Base-by-base conservation (phyloP, 306 rosid species). In the Vigna unguiculata region DNA sequence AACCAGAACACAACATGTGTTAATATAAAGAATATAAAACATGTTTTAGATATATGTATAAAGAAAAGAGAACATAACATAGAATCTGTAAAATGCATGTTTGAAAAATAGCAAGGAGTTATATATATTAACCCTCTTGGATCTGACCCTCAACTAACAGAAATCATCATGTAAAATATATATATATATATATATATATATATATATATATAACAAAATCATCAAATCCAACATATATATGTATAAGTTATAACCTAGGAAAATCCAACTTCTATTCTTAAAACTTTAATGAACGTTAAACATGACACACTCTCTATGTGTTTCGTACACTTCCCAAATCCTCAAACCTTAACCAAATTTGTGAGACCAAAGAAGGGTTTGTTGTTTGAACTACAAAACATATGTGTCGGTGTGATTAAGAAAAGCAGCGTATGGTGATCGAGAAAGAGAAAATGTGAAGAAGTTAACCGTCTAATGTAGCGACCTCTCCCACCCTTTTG, bases 381-480 rank as follows among this genome's bases (percentile, higher is more conserved):
- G 32, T 21, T 24, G 20, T 3, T 24, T 6, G 21, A 78, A 55
- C 25, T 54, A 21, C 1, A 1, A 21, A 54, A 20, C 16, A 9
- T n/a, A n/a, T 20, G 2, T 10, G 7, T 21, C 8, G 4, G 32
- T 8, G 13, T 54, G 9, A 40, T 38, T 36, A 54, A 21, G 63
- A 57, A 13, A 57, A 57, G 9, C 36, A 12, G 4, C 25, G 13
- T 25, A 57, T n/a, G n/a, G n/a, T n/a, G n/a, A 53, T 19, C 4
- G 55, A 16, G 12, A 17, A 13, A 20, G 4, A 53, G 28, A 53
- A 16, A 2, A 4, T 9, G 16, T 58, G 32, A 28, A 2, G 0
- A 15, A 21, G n/a, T 22, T 17, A 58, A 92, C 96, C 96, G 89
- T 83, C 93, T 81, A 75, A 84, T 84, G 79, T 88, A 89, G 88